A percentile compares a stretch with the other conserved stretches of the same genome.
phyloP scores from a whole-genome alignment of 345 rosid species.

The Salix brachista region DNA sequence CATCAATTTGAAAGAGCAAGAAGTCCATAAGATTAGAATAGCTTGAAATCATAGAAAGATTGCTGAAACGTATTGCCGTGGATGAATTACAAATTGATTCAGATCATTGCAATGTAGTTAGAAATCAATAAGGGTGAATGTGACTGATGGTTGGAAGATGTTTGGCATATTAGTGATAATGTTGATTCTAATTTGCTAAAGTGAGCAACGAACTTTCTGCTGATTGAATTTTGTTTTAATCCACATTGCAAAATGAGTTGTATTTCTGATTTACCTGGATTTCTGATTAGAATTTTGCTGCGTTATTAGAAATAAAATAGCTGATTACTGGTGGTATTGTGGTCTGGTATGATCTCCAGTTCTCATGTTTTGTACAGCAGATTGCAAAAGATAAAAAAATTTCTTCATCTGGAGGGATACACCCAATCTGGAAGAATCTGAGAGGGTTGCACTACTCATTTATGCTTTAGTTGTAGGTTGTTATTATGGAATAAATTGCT shows the following conservation, averaged over 20 bases:
- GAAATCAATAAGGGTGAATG: neutral
- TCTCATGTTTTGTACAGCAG: neutral
- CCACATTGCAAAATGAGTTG: too few species aligned
- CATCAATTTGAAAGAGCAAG: neutral
- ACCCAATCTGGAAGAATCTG: neutral
- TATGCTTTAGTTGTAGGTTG: neutral
- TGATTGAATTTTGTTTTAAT: neutral
- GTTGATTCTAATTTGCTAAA: neutral
- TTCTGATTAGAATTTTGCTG: neutral
- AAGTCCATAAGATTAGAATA: neutral
- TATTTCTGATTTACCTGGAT: neutral
- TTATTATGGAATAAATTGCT: neutral
- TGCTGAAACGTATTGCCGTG: neutral
- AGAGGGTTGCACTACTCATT: neutral
- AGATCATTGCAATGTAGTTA: neutral
- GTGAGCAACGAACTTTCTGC: neutral
- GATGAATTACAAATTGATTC: neutral
- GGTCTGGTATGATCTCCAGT: neutral
- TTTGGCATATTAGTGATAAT: neutral
- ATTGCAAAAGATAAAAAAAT: neutral
- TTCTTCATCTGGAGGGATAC: neutral
- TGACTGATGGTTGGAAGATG: neutral
- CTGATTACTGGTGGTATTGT: neutral
- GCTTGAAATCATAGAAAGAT: neutral
- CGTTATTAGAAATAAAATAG: neutral